Evolutionary conservation across 2,329 filamentous ascomycete species (phyloP).

Genomic region (Colletotrichum graminicola): DNA sequence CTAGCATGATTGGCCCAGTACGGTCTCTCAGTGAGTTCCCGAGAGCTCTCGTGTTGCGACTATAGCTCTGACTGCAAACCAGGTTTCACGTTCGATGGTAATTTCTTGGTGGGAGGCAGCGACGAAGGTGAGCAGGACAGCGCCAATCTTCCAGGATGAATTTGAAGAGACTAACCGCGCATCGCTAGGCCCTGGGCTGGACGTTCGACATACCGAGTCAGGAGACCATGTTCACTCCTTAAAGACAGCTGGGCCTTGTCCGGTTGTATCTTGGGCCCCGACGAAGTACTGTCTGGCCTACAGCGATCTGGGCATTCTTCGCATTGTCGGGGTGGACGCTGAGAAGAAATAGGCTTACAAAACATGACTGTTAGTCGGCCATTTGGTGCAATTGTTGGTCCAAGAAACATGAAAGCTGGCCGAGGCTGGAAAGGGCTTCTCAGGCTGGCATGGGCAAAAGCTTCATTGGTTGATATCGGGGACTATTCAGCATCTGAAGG

Average conservation of each 20-base stretch:
- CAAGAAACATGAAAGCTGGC: no score
- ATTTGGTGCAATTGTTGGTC: neutral
- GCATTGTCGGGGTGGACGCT: constrained; percentile 73
- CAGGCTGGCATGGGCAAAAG: neutral
- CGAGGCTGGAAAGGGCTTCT: neutral
- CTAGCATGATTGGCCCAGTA: constrained; percentile 76
- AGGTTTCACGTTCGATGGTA: constrained; percentile 84
- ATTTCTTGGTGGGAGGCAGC: constrained; percentile 79
- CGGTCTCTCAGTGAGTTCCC: constrained; percentile 71
- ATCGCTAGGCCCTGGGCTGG: constrained; percentile 67
- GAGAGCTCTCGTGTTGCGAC: neutral
- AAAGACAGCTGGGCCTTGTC: constrained; percentile 74
- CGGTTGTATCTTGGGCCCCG: constrained; percentile 82
- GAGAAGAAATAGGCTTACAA: constrained; percentile 54
- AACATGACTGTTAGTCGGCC: neutral
- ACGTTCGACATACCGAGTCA: constrained; percentile 79
- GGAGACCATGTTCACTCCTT: constrained; percentile 80
- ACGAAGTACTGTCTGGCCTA: constrained; percentile 81
- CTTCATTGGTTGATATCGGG: neutral
- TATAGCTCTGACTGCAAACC: neutral
- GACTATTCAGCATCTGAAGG: neutral
- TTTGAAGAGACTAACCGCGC: constrained; percentile 4
- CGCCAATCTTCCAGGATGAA: neutral
- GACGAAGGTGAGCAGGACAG: constrained; percentile 69
- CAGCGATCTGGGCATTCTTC: constrained; percentile 75